phyloP scores from a whole-genome alignment of 2,329 filamentous ascomycete species.

The Diplodia intermedia region DNA sequence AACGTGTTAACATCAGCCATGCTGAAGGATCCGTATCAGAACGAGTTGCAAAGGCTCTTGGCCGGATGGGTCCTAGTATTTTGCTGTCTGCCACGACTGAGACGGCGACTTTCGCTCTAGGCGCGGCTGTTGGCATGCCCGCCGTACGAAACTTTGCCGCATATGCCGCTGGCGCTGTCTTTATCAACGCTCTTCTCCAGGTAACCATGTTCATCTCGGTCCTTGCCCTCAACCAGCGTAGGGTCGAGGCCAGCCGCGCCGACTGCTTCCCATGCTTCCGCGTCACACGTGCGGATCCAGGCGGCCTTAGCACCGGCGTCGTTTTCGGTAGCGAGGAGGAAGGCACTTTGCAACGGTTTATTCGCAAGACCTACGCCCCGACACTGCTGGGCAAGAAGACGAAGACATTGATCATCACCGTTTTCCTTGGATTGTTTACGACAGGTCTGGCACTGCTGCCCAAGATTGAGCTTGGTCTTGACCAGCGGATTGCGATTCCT shows the following conservation, averaged over 20 bases:
- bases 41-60: conserved; percentile 84
- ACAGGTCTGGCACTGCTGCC: conserved; percentile 85
- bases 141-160: conserved; percentile 97
- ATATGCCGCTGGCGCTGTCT: conserved; percentile 93
- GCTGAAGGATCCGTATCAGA: conserved; percentile 88
- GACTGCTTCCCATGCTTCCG: conserved; percentile 93
- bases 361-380: conserved; percentile 88
- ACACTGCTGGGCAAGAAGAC: conserved; percentile 78
- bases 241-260: conserved; percentile 85
- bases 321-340: conserved; percentile 82
- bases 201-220: conserved; percentile 97
- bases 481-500: conserved; percentile 93
- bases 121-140: conserved; percentile 95
- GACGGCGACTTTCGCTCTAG: conserved; percentile 89
- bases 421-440: conserved; percentile 89
- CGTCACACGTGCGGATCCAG: conserved; percentile 74
- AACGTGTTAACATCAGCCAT: conserved; percentile 89
- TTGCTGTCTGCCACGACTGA: conserved; percentile 94
- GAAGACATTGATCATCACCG: conserved; percentile 75
- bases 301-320: conserved; percentile 68
- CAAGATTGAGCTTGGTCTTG: conserved; percentile 82
- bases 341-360: conserved; percentile 81
- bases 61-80: conserved; percentile 95
- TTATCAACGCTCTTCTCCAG: conserved; percentile 96
- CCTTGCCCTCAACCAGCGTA: conserved; percentile 85